Conservation (phyloP, 441 rosid genomes). For the Populus hybrid region DNA sequence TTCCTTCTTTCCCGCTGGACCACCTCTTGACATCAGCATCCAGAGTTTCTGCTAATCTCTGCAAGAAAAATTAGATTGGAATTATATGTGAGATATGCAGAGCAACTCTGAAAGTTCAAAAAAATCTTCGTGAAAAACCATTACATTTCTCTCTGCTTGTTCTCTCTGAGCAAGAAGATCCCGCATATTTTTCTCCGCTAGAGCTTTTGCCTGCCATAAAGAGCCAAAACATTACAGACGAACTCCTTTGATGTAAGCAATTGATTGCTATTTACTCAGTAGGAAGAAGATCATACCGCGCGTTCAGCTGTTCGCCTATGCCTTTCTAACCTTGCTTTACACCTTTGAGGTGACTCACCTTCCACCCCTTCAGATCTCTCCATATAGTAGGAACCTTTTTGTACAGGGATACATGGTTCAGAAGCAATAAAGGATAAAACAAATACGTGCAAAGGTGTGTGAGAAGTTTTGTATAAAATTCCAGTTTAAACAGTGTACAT, state of each 20-base stretch:
- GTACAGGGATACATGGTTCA: slow-evolving; percentile 15
- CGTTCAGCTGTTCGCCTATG: slow-evolving; percentile 89
- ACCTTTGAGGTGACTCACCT: slow-evolving; percentile 90
- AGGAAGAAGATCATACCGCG: slow-evolving; percentile 46
- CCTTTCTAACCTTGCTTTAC: slow-evolving; percentile 90
- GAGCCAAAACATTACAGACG: slow-evolving; percentile 10
- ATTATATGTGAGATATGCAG: not conserved
- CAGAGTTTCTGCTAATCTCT: slow-evolving; percentile 85
- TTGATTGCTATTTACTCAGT: not conserved
- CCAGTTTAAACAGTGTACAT: slow-evolving; percentile 12
- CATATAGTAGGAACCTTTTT: slow-evolving; percentile 26
- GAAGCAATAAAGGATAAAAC: slow-evolving; percentile 5
- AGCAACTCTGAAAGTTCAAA: not conserved
- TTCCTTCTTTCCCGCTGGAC: slow-evolving; percentile 93
- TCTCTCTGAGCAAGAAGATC: slow-evolving; percentile 89
- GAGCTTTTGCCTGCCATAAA: slow-evolving; percentile 77
- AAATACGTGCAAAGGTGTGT: not conserved
- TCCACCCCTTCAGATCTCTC: slow-evolving; percentile 54
- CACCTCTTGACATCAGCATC: slow-evolving; percentile 95
- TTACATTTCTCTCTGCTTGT: slow-evolving; percentile 85
- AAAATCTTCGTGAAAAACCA: not conserved
- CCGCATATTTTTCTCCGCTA: slow-evolving; percentile 94
- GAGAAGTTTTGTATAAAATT: not conserved
- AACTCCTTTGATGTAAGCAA: slow-evolving; percentile 12
- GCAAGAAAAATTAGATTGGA: slow-evolving; percentile 25